Evolutionary conservation across 768 basidiomycete species (phyloP).

Genomic region (Psilocybe cyanescens): DNA sequence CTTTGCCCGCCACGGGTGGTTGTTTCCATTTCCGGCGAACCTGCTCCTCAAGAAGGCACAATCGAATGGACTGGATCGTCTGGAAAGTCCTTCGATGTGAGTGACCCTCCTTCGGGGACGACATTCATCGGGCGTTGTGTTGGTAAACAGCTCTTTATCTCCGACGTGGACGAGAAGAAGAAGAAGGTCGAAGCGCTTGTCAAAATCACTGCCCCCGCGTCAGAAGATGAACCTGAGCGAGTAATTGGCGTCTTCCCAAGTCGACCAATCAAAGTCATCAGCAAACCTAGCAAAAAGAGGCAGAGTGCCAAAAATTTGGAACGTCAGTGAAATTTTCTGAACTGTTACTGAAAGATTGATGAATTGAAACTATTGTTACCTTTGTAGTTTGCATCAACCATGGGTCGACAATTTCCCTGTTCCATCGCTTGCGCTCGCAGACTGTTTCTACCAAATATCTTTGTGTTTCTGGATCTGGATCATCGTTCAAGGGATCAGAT

Average conservation of each 20-base stretch:
- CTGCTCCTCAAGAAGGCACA: slow-evolving; percentile 80
- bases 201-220: slow-evolving; percentile 80
- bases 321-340: slow-evolving; percentile 54
- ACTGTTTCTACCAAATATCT: slow-evolving; percentile 96
- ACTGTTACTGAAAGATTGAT: slow-evolving; percentile 7
- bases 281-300: slow-evolving; percentile 97
- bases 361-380: slow-evolving; percentile 17
- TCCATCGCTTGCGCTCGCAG: slow-evolving; percentile 95
- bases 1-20: slow-evolving; percentile 80
- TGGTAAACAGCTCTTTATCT: slow-evolving; percentile 94
- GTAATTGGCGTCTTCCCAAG: slow-evolving; percentile 90
- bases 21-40: slow-evolving; percentile 92
- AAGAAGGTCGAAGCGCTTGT: slow-evolving; percentile 95
- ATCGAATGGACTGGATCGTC: slow-evolving; percentile 88
- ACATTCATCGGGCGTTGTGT: slow-evolving; percentile 94
- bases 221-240: slow-evolving; percentile 81
- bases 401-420: slow-evolving; percentile 92
- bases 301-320: slow-evolving; percentile 93
- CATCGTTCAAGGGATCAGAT: slow-evolving; percentile 93
- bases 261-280: slow-evolving; percentile 97
- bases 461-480: slow-evolving; percentile 91
- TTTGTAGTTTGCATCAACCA: slow-evolving; percentile 88
- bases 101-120: slow-evolving; percentile 76
- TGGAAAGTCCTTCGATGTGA: slow-evolving; percentile 84
- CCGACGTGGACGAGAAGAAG: slow-evolving; percentile 93